phyloP scores from a whole-genome alignment of 1,284 basidiomycete genomes.

The Pulveroboletus sp. region DNA sequence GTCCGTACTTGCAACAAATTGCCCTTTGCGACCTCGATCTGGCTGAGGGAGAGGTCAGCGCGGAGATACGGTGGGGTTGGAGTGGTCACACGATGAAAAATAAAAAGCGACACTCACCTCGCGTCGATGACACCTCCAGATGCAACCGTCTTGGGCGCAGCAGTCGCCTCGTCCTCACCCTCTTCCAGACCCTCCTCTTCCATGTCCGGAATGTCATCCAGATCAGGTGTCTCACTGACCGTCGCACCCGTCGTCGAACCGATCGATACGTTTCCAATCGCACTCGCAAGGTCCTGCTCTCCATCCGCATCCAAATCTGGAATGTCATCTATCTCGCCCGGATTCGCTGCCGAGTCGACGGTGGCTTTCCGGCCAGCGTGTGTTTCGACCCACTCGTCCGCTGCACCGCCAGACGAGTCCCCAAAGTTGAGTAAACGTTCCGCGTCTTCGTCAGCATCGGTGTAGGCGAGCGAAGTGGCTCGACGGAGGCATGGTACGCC shows the following conservation, averaged over 20 bases:
- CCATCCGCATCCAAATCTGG: constrained; percentile 75
- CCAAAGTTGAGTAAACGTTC: constrained; percentile 83
- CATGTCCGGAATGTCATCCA: constrained; percentile 94
- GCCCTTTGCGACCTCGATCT: constrained; percentile 65
- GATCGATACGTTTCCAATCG: constrained; percentile 43
- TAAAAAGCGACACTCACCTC: constrained; percentile 38
- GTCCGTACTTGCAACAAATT: constrained; percentile 95
- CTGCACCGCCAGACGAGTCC: constrained; percentile 61
- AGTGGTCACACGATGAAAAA: neutral
- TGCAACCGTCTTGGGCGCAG: constrained; percentile 52
- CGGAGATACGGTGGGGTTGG: neutral
- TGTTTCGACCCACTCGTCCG: constrained; percentile 86
- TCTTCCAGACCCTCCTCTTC: constrained; percentile 81
- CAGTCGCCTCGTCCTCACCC: constrained; percentile 82
- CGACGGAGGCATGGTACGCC: constrained; percentile 92
- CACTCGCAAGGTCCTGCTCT: constrained; percentile 44
- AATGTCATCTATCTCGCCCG: constrained; percentile 75
- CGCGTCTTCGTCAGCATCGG: constrained; percentile 92
- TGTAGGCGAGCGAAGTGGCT: constrained; percentile 90
- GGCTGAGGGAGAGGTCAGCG: constrained; percentile 38
- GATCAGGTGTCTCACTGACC: constrained; percentile 65
- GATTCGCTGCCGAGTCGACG: constrained; percentile 52
- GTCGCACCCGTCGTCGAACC: constrained; percentile 46
- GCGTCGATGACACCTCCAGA: constrained; percentile 40
- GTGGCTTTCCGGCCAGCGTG: constrained; percentile 70